Evolutionary conservation across 352 stramenopile species (phyloP).

Genomic region (Pythium dissotocum): DNA sequence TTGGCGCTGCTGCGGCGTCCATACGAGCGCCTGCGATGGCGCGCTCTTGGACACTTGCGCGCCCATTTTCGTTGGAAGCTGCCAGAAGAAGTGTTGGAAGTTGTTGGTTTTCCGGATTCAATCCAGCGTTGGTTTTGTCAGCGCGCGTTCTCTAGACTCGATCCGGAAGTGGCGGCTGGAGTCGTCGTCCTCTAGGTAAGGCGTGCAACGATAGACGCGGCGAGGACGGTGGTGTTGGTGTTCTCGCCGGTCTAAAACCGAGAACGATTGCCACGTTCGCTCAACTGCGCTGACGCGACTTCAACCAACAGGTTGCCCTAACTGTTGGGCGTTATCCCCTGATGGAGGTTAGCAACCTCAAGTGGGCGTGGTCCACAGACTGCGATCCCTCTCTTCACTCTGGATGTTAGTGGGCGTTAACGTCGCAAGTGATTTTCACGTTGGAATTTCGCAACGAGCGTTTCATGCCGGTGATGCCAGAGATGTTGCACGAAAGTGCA

Average conservation of each 20-base stretch:
- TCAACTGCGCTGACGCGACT: constrained; percentile 14
- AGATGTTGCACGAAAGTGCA: constrained; percentile 20
- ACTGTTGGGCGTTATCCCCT: not conserved
- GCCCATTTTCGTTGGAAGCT: constrained; percentile 13
- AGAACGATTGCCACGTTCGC: not conserved
- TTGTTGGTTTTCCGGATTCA: constrained; percentile 9
- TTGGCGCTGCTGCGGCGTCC: constrained; percentile 20
- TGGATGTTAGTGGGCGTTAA: constrained; percentile 21
- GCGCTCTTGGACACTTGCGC: constrained; percentile 21
- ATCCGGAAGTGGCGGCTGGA: not conserved
- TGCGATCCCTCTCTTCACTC: not conserved
- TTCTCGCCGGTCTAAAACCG: not conserved
- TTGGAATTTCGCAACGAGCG: constrained; percentile 24
- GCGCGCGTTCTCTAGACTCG: not conserved
- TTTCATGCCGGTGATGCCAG: constrained; percentile 20
- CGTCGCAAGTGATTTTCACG: constrained; percentile 3
- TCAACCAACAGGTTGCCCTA: constrained; percentile 23
- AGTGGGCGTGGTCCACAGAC: constrained; percentile 7
- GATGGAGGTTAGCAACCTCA: constrained; percentile 26
- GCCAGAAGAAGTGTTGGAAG: not conserved
- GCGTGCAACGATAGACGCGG: not conserved
- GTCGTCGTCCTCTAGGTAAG: not conserved
- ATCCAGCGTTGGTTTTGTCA: not conserved
- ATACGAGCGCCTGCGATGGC: constrained; percentile 12
- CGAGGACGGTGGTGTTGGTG: not conserved